Evolutionary conservation across 2,329 filamentous ascomycete species (phyloP), one percentile per base, ranked within the genome.

Genomic region (Hypocreales sp.): DNA sequence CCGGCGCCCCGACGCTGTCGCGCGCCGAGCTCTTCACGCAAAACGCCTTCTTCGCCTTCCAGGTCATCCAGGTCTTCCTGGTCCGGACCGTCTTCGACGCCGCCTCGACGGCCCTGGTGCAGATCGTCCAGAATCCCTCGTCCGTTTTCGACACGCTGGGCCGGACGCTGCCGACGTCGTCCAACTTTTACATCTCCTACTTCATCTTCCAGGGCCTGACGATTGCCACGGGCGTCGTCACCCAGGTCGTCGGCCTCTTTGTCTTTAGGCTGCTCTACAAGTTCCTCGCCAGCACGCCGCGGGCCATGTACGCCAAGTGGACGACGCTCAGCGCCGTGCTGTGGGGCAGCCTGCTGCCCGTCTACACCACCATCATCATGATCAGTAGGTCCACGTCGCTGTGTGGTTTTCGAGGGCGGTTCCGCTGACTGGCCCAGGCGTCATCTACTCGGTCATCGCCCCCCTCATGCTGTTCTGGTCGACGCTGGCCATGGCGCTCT

Each of bases 111-210:
- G 71, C 81, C 1, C 64, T 73, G 9, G 55, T 65, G 10, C 42
- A 72, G 23, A 74, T 92, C 28, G 61, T 70, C 13, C 21, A 72
- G 0, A 40, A 81, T 5, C 83, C 84, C 1, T 45, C 53, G 6
- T 51, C 52, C 1, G 68, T 74, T 15, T 72, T 83, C 0, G 53
- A 44, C 3, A 55, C 87, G 27, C 60, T 93, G 8, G 77, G 83
- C 2, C 47, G 60, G 8, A 73, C 79, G 27, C 61, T 98, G 12
- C 90, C 90, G 9, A 75, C 69, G 23, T 74, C 83, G 0, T 86
- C 84, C 36, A 95, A 92, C 57, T 92, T 95, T 46, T 98, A 94
- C 55, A 77, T 95, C 28, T 81, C 54, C 10, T 93, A 92, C 55
- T 86, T 93, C 38, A 72, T 92, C 22, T 61, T 93, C 1, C 83